Conservation (phyloP, 805 yeast genomes). For the Cyberlindnera lachancei region DNA sequence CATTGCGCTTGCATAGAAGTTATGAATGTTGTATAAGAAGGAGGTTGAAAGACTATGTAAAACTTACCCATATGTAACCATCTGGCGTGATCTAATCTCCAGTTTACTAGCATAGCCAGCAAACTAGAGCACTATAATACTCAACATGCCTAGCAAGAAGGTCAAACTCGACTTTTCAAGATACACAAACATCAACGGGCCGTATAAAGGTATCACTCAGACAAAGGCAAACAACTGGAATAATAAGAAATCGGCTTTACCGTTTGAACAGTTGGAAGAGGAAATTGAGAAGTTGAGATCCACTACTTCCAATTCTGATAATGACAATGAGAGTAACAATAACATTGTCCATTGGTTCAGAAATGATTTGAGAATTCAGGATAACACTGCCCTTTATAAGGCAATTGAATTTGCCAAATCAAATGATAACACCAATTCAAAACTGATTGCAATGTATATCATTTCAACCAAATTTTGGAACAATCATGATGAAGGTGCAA, state of each 20-base stretch:
- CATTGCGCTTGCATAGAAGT: no score
- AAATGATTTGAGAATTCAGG: conserved; percentile 37
- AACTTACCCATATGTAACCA: no score
- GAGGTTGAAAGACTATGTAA: no score
- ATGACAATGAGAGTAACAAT: conserved; percentile 3
- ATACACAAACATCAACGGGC: conserved; percentile 4
- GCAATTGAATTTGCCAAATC: conserved; percentile 28
- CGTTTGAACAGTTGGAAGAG: conserved; percentile 8
- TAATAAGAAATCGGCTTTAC: conserved; percentile 4
- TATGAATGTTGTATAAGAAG: no score
- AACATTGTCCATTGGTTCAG: conserved; percentile 38
- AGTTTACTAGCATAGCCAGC: no score
- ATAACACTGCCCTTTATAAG: conserved; percentile 34
- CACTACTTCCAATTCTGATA: conserved; percentile 1
- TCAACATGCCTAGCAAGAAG: no score
- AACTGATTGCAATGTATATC: conserved; percentile 35
- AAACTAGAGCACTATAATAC: no score
- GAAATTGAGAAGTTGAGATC: no score
- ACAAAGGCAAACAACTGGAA: conserved; percentile 11
- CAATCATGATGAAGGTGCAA: conserved; percentile 36
- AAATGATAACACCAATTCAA: conserved; percentile 23
- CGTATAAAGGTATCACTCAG: conserved; percentile 1
- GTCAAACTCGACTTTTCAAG: conserved; percentile 13
- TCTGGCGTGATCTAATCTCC: no score
- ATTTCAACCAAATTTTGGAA: conserved; percentile 33